Base-by-base conservation (phyloP, 1,284 basidiomycete species). In the Earliella scabrosa region DNA sequence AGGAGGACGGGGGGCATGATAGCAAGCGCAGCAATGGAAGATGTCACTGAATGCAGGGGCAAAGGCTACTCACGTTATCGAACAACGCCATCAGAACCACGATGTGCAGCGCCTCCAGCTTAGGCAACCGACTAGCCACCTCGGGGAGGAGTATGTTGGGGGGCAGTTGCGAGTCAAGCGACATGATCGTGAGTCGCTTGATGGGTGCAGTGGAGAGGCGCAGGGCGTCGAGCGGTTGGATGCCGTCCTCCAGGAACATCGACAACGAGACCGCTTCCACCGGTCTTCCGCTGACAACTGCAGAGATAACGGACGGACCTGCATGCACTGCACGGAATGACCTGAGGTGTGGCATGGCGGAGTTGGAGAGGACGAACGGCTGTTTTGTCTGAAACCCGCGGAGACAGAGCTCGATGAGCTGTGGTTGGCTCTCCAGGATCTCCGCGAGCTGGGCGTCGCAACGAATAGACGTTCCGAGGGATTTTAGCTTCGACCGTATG, bases 321-420 rank as follows among this genome's bases (percentile, higher is more conserved):
- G 80, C 76, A 56, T 83, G 80, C 2, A 85, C 77, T n/a, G 79
- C 80, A 47, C 83, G 81, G 54, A 87, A 80, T 36, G 75, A 71
- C 5, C 59, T 61, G 29, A 87, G 73, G 10, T 65, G 71, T 1
- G 85, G 83, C 35, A 87, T 75, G 0, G 82, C 76, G 1, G 56
- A 61, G 0, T 72, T 65, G 0, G 71, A 61, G 27, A 87, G 71
- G 1, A 66, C 49, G 57, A 82, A 81, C 6, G 68, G 60, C 26
- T 64, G 58, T 32, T 60, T 66, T 21, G 63, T 64, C 45, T 68
- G 66, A 59, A 78, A 77, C 0, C 83, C 83, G 23, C 82, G 75
- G 18, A 87, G 73, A 9, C 78, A 80, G 50, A 87, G 75, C 31
- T 86, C 81, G 34, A 66, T 66, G 58, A 87, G 73, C 20, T 66